phyloP scores from a whole-genome alignment of 306 rosid species.

The Neltuma alba region DNA sequence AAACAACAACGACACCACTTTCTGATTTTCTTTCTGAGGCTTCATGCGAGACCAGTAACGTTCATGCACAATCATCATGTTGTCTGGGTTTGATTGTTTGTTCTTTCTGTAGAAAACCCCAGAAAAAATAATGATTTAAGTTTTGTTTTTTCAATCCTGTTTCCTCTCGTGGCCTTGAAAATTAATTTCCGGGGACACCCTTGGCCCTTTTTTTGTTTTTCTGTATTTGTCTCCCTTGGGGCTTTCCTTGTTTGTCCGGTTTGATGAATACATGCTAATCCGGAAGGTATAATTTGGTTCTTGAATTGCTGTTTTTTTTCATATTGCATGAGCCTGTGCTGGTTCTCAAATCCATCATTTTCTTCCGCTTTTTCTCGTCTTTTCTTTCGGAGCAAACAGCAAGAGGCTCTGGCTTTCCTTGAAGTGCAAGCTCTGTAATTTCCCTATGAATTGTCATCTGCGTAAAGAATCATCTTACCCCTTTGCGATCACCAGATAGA shows the following conservation, averaged over 20 bases:
- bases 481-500: not conserved
- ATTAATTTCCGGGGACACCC: not conserved
- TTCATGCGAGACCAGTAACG: constrained; percentile 23
- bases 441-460: not conserved
- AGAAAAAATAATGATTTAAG: not conserved
- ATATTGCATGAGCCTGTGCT: not conserved
- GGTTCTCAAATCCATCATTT: constrained; percentile 22
- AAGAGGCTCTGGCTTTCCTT: not conserved
- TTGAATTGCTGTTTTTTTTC: constrained; percentile 20
- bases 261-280: not conserved
- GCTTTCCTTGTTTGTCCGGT: constrained; percentile 24
- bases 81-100: constrained; percentile 29
- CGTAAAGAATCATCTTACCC: not conserved
- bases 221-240: not conserved
- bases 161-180: not conserved
- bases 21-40: not conserved
- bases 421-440: not conserved
- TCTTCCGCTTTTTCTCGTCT: constrained; percentile 12
- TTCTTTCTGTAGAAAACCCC: not conserved
- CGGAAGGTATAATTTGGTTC: not conserved
- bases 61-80: constrained; percentile 35
- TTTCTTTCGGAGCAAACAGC: not conserved
- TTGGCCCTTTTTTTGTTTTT: not conserved
- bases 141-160: not conserved
- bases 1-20: not conserved